Percentiles rank a stretch among this genome's conserved stretches.
These are phyloP conservation scores for Penicillium paxilli DNA, from an alignment of 495 filamentous ascomycete genomes.

Conservation along the genomic window DNA sequence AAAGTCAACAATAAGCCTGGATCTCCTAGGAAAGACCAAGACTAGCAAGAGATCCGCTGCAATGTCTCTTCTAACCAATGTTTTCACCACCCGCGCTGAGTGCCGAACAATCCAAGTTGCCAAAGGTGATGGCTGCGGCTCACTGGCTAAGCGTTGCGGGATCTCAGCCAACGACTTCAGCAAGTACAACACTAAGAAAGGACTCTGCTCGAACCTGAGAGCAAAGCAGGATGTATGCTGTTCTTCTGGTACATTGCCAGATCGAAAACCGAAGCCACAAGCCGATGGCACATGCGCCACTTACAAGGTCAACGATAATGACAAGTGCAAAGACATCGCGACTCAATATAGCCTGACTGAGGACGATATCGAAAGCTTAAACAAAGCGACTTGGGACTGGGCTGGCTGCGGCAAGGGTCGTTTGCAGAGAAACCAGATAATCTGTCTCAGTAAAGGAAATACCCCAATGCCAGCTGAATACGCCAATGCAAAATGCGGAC, in stretches of 20 bases:
- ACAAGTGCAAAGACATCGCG: constrained; percentile 4
- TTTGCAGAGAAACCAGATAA: neutral
- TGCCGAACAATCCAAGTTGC: neutral
- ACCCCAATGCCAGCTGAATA: constrained; percentile 4
- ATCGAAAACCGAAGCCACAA: constrained; percentile 11
- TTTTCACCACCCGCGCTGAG: too few species aligned
- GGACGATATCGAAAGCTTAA: neutral
- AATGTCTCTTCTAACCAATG: too few species aligned
- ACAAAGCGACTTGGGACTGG: constrained; percentile 3
- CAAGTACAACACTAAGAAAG: constrained; percentile 32
- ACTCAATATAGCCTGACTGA: constrained; percentile 1
- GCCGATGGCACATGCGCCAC: constrained; percentile 2
- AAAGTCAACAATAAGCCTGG: too few species aligned
- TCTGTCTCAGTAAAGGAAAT: neutral
- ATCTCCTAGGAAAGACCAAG: too few species aligned
- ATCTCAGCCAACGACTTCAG: constrained; percentile 21
- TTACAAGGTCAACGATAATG: constrained; percentile 1
- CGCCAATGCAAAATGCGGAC: constrained; percentile 1
- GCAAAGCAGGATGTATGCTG: constrained; percentile 42
- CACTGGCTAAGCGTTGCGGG: neutral
- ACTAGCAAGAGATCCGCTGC: too few species aligned
- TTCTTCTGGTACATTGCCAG: constrained; percentile 33
- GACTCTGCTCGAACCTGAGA: constrained; percentile 31
- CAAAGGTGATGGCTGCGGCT: neutral
- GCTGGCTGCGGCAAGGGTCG: neutral